Percentiles rank a stretch among this genome's conserved stretches.
Evolutionary conservation across 108 stramenopile species (phyloP).

Genomic region (Cylindrotheca fusiformis): DNA sequence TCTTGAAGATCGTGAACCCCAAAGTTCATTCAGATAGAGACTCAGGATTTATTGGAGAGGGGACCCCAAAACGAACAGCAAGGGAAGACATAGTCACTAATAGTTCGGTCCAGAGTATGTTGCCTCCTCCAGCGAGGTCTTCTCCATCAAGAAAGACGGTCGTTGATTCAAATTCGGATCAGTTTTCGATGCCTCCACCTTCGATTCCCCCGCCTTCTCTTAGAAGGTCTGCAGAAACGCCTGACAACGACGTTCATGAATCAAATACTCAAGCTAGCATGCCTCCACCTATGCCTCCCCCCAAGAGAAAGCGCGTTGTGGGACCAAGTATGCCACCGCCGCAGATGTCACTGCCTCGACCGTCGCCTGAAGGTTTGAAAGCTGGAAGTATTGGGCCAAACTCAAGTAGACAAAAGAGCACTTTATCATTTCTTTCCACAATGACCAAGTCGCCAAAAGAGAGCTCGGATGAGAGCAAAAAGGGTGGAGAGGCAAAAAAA

Average conservation of each 20-base stretch:
- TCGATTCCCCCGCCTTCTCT: neutral
- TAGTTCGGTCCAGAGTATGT: neutral
- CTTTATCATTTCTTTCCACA: constrained; percentile 22
- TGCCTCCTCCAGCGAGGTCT: constrained; percentile 14
- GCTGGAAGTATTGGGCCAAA: neutral
- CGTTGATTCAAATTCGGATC: neutral
- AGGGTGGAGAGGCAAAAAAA: constrained; percentile 1
- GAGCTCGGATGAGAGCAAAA: neutral
- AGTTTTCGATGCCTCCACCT: constrained; percentile 14
- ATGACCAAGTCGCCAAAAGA: constrained; percentile 2
- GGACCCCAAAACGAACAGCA: constrained; percentile 8
- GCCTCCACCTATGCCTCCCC: constrained; percentile 20
- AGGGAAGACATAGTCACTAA: neutral
- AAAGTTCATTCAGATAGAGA: constrained; percentile 44
- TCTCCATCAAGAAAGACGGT: neutral
- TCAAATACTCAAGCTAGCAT: neutral
- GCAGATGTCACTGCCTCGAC: neutral
- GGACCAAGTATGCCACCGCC: constrained; percentile 20
- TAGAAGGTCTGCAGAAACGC: neutral
- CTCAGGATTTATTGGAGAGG: constrained; percentile 47
- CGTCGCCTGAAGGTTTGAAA: neutral
- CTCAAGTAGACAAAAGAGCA: constrained; percentile 13
- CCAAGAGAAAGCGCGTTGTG: constrained; percentile 20
- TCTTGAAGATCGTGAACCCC: constrained; percentile 61
- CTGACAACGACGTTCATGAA: neutral